Base-by-base conservation (phyloP, 2,329 filamentous ascomycete genomes). In the Bretziella fagacearum region DNA sequence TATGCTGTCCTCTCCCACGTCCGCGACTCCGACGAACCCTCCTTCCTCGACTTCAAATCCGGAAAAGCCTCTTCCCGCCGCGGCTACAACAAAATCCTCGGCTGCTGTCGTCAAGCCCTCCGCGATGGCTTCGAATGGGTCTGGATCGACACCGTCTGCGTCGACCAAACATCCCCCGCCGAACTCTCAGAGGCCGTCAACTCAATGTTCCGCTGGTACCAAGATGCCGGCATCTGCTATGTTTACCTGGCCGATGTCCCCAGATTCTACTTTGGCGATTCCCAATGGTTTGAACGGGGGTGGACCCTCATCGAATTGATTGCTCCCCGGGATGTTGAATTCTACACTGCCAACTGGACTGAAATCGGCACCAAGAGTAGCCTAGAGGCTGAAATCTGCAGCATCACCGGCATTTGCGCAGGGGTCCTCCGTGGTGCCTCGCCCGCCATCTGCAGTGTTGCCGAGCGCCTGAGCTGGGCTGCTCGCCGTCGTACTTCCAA, bases 1-100 rank as follows among this genome's bases (percentile, higher is more conserved):
- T 60, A 60, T 46, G 58, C 56, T 39, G 58, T 60, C 35, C 49
- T 60, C 7, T 60, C 59, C 11, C 59, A 60, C 50, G 58, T 56
- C n/a, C 59, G 57, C 54, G 54, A 51, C 7, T 30, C 52, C 2
- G 57, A 58, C 3, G 58, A 60, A 41, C 55, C 58, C 26, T 54
- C 52, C 3, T 53, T 54, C 35, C 53, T 54, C 18, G 52, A 55
- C 47, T 48, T 55, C 49, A 45, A 43, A 7, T 42, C 52, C 4
- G 50, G 49, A 2, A 43, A 49, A 4, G 44, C 48, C n/a, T 23
- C 22, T 8, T 18, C 39, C 26, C 43, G 29, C 32, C 22, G 43
- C 1, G 53, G 53, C 3, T 55, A 51, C 39, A 22, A 11, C 6
- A 57, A 58, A 50, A 49, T 58, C 8, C 17, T 49, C 7, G 41